Percentiles rank a stretch among this genome's conserved stretches.
phyloP scores from a whole-genome alignment of 78 protist genomes.

The Tieghemostelium lacteum region DNA sequence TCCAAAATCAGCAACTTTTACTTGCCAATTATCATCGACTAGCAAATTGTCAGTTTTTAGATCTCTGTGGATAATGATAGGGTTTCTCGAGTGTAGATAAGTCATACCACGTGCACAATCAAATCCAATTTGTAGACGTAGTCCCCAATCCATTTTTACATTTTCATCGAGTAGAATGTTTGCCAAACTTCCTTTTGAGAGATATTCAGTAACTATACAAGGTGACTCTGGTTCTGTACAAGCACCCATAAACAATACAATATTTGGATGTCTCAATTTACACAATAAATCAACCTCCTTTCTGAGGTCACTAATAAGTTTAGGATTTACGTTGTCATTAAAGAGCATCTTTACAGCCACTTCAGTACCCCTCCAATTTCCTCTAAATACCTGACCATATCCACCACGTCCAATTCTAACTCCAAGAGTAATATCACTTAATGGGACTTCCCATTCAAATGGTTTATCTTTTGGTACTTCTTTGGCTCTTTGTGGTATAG shows the following conservation, averaged over 20 bases:
- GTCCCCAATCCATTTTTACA: conserved; percentile 70
- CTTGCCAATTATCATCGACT: conserved; percentile 64
- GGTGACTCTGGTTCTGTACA: conserved; percentile 82
- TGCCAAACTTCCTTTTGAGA: conserved; percentile 65
- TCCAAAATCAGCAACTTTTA: conserved; percentile 87
- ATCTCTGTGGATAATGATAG: conserved; percentile 88
- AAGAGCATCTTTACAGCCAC: conserved; percentile 75
- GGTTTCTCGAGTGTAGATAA: conserved; percentile 86
- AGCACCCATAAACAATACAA: conserved; percentile 85
- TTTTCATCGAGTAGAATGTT: conserved; percentile 52
- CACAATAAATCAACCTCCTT: conserved; percentile 73
- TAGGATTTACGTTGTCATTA: conserved; percentile 53
- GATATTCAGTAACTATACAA: conserved; percentile 80
- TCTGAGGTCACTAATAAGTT: conserved; percentile 37
- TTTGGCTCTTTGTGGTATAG: not conserved
- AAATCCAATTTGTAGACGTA: conserved; percentile 58
- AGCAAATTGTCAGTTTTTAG: conserved; percentile 86
- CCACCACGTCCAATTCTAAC: conserved; percentile 67
- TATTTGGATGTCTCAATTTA: conserved; percentile 78
- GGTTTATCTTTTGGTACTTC: conserved; percentile 9
- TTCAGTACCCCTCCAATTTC: conserved; percentile 76
- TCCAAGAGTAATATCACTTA: conserved; percentile 49
- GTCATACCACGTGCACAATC: conserved; percentile 89
- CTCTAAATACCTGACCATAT: conserved; percentile 75
- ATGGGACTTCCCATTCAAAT: conserved; percentile 76